Evolutionary conservation across 2,329 filamentous ascomycete genomes (phyloP), one percentile per base, ranked within the genome.

Genomic region (Fusarium beomiforme): DNA sequence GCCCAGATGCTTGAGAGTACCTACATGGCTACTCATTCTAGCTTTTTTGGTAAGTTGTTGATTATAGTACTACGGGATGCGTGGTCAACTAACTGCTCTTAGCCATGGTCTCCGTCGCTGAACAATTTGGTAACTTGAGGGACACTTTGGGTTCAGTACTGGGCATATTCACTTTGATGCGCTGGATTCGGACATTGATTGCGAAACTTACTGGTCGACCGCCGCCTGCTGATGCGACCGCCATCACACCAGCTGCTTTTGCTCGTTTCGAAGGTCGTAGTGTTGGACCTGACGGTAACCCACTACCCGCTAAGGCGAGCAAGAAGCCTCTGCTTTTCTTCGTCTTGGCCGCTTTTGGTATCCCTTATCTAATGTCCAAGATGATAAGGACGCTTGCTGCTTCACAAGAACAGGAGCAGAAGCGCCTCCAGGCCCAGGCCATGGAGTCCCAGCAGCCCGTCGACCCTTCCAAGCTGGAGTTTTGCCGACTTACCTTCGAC

Each of bases 1-100:
- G 94, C 97, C 16, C 96, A 99, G 85, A 99, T 99, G 96, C 87
- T 99, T 31, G 96, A 99, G 83, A 98, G 96, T 85, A 98, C 96
- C 14, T 99, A 98, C 78, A 99, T 99, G 97, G 96, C 97, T 33
- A 99, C 96, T 1, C 96, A 99, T 82, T 98, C 95, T 9, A 97
- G 94, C 58, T 99, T 99, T 82, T 99, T 98, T 78, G 95, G 94
- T 97, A 88, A 77, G 92, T 73, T 24, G 10, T 14, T 43, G 24
- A 8, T 12, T 19, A 16, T 21, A 9, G 10, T 24, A 4, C 4
- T 31, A 29, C 33, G 16, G 17, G 8, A 4, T 4, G n/a, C 24
- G 16, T 39, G 17, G 26, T 42, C 51, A 24, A 70, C 73, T 69
- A 21, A 70, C 34, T 29, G 43, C 19, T 11, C 47, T 42, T 70